Percentiles rank a stretch among this genome's conserved stretches.
Conservation (phyloP, 495 filamentous ascomycete genomes). For the Xylaria sp. region DNA sequence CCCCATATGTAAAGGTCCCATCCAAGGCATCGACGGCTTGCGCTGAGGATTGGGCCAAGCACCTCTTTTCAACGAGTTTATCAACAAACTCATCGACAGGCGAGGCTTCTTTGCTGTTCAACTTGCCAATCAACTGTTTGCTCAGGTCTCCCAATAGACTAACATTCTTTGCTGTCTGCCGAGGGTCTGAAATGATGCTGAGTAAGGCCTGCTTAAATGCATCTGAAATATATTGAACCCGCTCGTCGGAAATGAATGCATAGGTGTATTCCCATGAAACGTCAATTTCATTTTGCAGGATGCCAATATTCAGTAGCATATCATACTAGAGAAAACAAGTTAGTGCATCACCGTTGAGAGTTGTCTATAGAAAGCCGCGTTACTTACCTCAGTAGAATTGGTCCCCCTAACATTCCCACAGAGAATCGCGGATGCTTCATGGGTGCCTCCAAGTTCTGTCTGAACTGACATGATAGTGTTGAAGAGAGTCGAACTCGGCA, state of each 20-base stretch:
- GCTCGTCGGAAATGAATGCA: slow-evolving; percentile 17
- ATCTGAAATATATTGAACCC: not conserved
- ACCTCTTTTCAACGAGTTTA: slow-evolving; percentile 35
- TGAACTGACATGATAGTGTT: slow-evolving; percentile 50
- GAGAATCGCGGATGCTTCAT: slow-evolving; percentile 60
- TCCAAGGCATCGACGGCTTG: slow-evolving; percentile 50
- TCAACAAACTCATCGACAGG: slow-evolving; percentile 38
- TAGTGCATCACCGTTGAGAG: not conserved
- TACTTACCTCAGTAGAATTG: slow-evolving; percentile 41
- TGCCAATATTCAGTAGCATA: not conserved
- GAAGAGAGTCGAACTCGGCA: slow-evolving; percentile 43
- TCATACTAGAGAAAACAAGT: slow-evolving; percentile 2
- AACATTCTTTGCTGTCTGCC: not conserved
- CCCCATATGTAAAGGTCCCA: too few species aligned
- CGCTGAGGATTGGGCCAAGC: slow-evolving; percentile 27
- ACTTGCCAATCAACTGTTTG: not conserved
- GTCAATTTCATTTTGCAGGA: not conserved
- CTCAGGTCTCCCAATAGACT: not conserved
- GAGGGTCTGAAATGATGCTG: not conserved
- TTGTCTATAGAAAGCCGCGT: slow-evolving; percentile 6
- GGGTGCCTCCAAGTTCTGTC: slow-evolving; percentile 48
- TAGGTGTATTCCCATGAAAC: not conserved
- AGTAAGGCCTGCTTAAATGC: slow-evolving; percentile 13
- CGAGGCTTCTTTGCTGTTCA: not conserved
- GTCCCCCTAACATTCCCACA: slow-evolving; percentile 60